Evolutionary conservation across 2,329 filamentous ascomycete species (phyloP), one percentile per base, ranked within the genome.

Genomic region (Phialophora macrospora): DNA sequence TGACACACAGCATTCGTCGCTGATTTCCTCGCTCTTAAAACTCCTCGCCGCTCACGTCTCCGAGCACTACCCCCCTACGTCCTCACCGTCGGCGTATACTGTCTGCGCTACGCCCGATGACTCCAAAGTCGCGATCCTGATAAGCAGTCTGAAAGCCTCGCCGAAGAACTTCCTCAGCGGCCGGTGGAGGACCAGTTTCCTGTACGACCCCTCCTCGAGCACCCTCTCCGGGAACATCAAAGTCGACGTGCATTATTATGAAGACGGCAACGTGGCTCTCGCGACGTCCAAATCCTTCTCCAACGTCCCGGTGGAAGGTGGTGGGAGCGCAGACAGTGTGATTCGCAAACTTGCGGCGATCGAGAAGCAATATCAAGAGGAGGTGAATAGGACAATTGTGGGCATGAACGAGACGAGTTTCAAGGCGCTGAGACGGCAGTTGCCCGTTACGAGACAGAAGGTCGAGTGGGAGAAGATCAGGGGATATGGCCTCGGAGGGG

Each of bases 101-200:
- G 88, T 87, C 72, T 65, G 62, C 55, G 57, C 63, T n/a, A 60
- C 68, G 20, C 57, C 70, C 12, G 64, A 68, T 34, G 83, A 89
- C 94, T 77, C 85, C 86, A 30, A 87, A 88, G 80, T 98, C 66
- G 92, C 93, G 55, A 83, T 97, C 70, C 80, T 96, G 62, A 87
- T 97, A 58, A 93, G 97, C 56, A 91, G 93, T 63, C 97, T 95
- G 83, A 97, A 97, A 79, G 98, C 98, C 83, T 96, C 91, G 74
- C 95, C 96, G 7, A 92, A 93, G 77, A 99, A 99, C 84, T 99
- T 93, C 84, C 98, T 95, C 93, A 98, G 97, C 80, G 95, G 95
- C 68, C 92, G 95, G 69, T 99, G 95, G 92, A 91, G 95, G 74
- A 93, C 92, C 55, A 84, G 90, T 60, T 98, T 98, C 82, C 85